A percentile compares a stretch with the other conserved stretches of the same genome.
Conservation (phyloP, 2,329 filamentous ascomycete species). For the Pseudogymnoascus sp. region DNA sequence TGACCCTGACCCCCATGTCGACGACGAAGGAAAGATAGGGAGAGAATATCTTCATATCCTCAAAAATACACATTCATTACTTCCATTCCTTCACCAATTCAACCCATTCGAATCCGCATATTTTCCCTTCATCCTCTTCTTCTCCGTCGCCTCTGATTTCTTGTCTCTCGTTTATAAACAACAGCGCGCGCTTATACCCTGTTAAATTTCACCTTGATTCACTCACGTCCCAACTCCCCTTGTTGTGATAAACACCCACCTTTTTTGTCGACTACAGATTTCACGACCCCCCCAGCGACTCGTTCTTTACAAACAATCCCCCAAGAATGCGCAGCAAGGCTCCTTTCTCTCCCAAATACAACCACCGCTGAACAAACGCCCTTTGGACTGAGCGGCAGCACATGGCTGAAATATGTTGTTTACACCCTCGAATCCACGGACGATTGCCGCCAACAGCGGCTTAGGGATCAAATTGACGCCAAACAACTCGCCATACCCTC, state of each 20-base stretch:
- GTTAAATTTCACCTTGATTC: background rate
- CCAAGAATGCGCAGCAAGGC: constrained; percentile 1
- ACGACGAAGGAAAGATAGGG: background rate
- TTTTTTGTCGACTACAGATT: background rate
- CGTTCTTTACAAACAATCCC: background rate
- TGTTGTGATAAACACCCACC: background rate
- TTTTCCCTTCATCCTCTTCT: background rate
- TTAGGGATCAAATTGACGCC: constrained; percentile 58
- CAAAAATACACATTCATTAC: background rate
- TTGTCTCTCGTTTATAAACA: constrained; percentile 4
- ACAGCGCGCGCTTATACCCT: background rate
- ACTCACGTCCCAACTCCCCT: background rate
- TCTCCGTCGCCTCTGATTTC: background rate
- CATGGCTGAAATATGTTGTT: constrained; percentile 29
- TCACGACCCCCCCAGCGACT: background rate
- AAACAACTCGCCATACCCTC: constrained; percentile 64
- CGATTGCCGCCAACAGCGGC: constrained; percentile 24
- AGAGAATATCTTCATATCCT: background rate
- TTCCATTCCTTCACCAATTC: background rate
- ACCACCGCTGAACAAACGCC: background rate
- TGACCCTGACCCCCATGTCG: background rate
- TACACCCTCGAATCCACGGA: constrained; percentile 26
- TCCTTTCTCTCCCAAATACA: background rate
- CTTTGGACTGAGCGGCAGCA: constrained; percentile 3
- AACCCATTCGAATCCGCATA: background rate